phyloP scores from a whole-genome alignment of 805 yeast species.

The baker's yeast (Saccharomyces cerevisiae) region DNA sequence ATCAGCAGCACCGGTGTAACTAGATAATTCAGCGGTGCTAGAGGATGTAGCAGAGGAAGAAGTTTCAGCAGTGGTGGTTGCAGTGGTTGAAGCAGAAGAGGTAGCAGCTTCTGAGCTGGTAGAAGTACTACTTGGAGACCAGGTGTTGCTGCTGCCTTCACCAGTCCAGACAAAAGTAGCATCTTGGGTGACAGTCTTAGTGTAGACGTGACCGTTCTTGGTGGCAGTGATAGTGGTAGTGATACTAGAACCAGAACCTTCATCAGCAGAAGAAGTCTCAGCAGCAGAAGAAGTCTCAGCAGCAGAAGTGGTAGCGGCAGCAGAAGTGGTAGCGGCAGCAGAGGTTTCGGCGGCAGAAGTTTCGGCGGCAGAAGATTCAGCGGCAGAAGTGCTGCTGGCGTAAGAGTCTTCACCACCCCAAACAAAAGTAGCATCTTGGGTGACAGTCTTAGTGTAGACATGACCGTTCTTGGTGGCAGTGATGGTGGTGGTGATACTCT shows the following conservation, averaged over 20 bases:
- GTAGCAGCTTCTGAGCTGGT: neutral
- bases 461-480: slow-evolving; percentile 8
- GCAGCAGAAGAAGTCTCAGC: slow-evolving; percentile 1
- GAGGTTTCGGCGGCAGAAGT: neutral
- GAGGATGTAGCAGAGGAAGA: neutral
- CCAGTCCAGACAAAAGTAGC: slow-evolving; percentile 3
- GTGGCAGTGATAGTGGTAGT: slow-evolving; percentile 6
- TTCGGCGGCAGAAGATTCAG: neutral
- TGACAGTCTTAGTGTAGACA: slow-evolving; percentile 7
- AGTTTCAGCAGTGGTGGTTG: neutral
- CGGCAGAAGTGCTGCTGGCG: neutral
- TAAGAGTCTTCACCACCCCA: slow-evolving; percentile 3
- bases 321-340: neutral
- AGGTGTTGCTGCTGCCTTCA: neutral
- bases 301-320: neutral
- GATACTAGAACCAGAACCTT: neutral
- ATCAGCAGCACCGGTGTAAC: slow-evolving; percentile 7
- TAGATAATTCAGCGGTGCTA: slow-evolving; percentile 1
- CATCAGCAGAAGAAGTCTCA: slow-evolving; percentile 1
- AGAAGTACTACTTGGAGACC: neutral
- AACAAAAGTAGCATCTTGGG: slow-evolving; percentile 4
- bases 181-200: slow-evolving; percentile 6
- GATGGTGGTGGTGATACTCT: slow-evolving; percentile 3
- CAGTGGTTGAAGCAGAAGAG: neutral
- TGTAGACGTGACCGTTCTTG: slow-evolving; percentile 7